Evolutionary conservation across 805 yeast species (phyloP).

Genomic region (Cyberlindnera petersonii): DNA sequence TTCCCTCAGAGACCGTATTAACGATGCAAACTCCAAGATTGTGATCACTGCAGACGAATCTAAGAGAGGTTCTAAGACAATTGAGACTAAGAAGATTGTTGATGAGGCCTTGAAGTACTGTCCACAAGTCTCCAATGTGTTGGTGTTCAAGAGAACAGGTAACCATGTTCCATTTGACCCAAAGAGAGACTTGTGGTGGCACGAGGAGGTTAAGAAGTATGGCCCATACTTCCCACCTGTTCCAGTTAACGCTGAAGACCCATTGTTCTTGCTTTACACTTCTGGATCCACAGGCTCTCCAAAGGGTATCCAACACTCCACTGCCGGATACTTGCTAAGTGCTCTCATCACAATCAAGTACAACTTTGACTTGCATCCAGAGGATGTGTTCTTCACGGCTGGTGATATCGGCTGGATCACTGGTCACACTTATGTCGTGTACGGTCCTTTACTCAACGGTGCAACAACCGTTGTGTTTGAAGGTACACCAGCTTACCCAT

Average conservation of each 20-base stretch:
- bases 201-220: slow-evolving; percentile 77
- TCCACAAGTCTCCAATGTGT: slow-evolving; percentile 65
- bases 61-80: slow-evolving; percentile 90
- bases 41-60: slow-evolving; percentile 95
- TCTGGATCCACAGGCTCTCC: slow-evolving; percentile 99
- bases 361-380: slow-evolving; percentile 87
- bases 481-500: slow-evolving; percentile 97
- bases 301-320: slow-evolving; percentile 93
- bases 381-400: slow-evolving; percentile 89
- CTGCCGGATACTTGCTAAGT: slow-evolving; percentile 92
- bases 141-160: slow-evolving; percentile 89
- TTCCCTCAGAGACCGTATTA: slow-evolving; percentile 85
- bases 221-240: slow-evolving; percentile 81
- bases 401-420: slow-evolving; percentile 99
- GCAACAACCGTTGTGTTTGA: slow-evolving; percentile 92
- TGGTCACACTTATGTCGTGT: slow-evolving; percentile 93
- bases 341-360: slow-evolving; percentile 89
- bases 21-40: slow-evolving; percentile 79
- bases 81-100: slow-evolving; percentile 88
- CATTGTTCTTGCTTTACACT: slow-evolving; percentile 90
- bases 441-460: slow-evolving; percentile 88
- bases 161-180: slow-evolving; percentile 45
- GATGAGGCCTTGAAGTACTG: slow-evolving; percentile 80
- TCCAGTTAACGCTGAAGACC: slow-evolving; percentile 89
- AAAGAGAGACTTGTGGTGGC: slow-evolving; percentile 89